A percentile compares a stretch with the other conserved stretches of the same genome.
Evolutionary conservation across 2,329 filamentous ascomycete genomes (phyloP).

Genomic region (Penicillium sp.): DNA sequence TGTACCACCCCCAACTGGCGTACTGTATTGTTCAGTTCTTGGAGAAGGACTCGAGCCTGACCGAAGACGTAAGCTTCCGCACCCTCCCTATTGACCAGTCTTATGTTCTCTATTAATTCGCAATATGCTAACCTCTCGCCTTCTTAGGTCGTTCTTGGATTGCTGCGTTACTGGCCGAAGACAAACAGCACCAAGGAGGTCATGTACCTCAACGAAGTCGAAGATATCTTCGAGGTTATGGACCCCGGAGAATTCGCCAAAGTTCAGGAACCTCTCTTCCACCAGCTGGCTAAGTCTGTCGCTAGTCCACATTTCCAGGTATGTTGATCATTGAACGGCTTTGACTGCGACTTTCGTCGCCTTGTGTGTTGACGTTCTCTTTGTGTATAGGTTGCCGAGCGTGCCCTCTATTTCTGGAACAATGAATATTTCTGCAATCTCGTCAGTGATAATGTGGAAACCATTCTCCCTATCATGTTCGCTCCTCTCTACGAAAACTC

Average conservation of each 20-base stretch:
- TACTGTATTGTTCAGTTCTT: constrained; percentile 99
- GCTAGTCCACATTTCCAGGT: constrained; percentile 97
- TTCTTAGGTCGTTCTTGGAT: constrained; percentile 79
- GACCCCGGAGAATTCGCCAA: constrained; percentile 98
- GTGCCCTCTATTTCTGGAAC: constrained; percentile 99
- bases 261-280: constrained; percentile 96
- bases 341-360: background rate
- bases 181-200: constrained; percentile 99
- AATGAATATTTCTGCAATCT: constrained; percentile 99
- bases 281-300: constrained; percentile 95
- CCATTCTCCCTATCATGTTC: constrained; percentile 99
- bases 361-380: background rate
- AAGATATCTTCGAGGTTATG: constrained; percentile 99
- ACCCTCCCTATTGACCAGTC: background rate
- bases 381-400: constrained; percentile 72
- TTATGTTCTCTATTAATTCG: background rate
- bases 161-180: constrained; percentile 98
- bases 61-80: constrained; percentile 74
- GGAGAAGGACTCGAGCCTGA: constrained; percentile 95
- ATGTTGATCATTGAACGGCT: constrained; percentile 17
- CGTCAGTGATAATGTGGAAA: constrained; percentile 97
- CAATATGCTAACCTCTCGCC: constrained; percentile 11
- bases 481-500: constrained; percentile 97
- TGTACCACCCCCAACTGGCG: constrained; percentile 98
- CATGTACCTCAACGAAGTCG: constrained; percentile 99